These are phyloP conservation scores for Xylaria sp. DNA, from an alignment of 2,329 filamentous ascomycete genomes.

Conservation along the genomic window DNA sequence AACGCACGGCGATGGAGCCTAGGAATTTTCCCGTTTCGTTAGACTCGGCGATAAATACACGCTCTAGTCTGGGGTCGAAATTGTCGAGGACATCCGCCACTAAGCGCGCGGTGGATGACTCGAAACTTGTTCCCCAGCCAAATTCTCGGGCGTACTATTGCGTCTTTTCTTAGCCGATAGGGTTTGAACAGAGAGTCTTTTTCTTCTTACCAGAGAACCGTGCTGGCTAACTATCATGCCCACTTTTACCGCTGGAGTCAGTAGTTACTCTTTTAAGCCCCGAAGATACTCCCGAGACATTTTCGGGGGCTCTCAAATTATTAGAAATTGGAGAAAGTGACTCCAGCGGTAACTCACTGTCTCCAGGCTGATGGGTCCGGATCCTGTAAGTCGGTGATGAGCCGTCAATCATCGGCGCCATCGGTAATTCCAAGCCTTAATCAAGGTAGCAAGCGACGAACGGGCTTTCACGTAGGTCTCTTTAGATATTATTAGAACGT, in stretches of 20 bases:
- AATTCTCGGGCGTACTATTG: slow-evolving; percentile 22
- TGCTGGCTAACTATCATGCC: slow-evolving; percentile 27
- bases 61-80: slow-evolving; percentile 24
- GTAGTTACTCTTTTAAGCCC: too few species aligned
- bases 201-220: slow-evolving; percentile 22
- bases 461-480: background rate
- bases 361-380: slow-evolving; percentile 24
- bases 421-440: background rate
- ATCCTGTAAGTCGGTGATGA: slow-evolving; percentile 10
- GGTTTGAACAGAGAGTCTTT: background rate
- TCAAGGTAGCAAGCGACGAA: background rate
- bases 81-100: slow-evolving; percentile 28
- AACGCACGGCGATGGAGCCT: slow-evolving; percentile 18
- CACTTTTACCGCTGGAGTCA: background rate
- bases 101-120: slow-evolving; percentile 17
- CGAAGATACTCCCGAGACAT: too few species aligned
- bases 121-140: slow-evolving; percentile 28
- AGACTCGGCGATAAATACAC: slow-evolving; percentile 25
- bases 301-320: too few species aligned
- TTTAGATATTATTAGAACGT: too few species aligned
- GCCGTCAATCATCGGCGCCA: background rate
- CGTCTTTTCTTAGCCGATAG: slow-evolving; percentile 2
- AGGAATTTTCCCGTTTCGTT: slow-evolving; percentile 18
- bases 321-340: too few species aligned
- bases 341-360: slow-evolving; percentile 1